Evolutionary conservation across 805 yeast genomes (phyloP), one percentile per base, ranked within the genome.

Genomic region (Phaffomyces opuntiae): DNA sequence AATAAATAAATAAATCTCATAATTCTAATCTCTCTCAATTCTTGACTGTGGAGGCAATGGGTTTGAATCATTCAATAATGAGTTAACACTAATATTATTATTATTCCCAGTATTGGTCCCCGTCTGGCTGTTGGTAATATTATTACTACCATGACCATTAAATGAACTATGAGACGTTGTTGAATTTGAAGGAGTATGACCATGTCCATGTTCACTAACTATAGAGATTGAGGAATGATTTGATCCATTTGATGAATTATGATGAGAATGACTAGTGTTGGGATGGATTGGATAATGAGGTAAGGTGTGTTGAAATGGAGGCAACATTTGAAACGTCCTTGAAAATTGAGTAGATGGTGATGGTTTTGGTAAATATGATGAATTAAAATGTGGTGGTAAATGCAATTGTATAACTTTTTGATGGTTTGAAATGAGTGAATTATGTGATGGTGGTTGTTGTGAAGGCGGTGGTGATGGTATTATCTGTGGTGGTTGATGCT

Each of bases 81-180:
- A 21, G 5, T 21, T 31, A 31, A 55, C 55, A 36, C 53, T 52
- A 42, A 55, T 51, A 41, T 49, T 49, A 14, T 48, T 21, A 21
- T 21, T 21, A 21, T 21, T 21, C 24, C 24, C 24, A 21, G 1
- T 21, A 21, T 21, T 21, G 5, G 7, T 6, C 24, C 24, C 24
- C 7, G 24, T 21, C 31, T 29, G 31, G 12, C 9, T 8, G 31
- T 29, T 29, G 13, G 7, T 29, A 11, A 11, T 11, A 13, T 11
- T 11, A 11, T 29, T 29, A 29, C 6, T 29, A 29, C 6, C 13
- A 13, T 29, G 9, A 11, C 13, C 13, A 29, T 9, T 29, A 29
- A 13, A 13, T 29, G 31, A 29, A 12, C 13, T 12, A 29, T 12
- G 12, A 5, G 31, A 29, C 31, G 31, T 29, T 29, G 13, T 4